Conservation (phyloP, 768 basidiomycete species). For the Krasilnikovozyma curviuscula region DNA sequence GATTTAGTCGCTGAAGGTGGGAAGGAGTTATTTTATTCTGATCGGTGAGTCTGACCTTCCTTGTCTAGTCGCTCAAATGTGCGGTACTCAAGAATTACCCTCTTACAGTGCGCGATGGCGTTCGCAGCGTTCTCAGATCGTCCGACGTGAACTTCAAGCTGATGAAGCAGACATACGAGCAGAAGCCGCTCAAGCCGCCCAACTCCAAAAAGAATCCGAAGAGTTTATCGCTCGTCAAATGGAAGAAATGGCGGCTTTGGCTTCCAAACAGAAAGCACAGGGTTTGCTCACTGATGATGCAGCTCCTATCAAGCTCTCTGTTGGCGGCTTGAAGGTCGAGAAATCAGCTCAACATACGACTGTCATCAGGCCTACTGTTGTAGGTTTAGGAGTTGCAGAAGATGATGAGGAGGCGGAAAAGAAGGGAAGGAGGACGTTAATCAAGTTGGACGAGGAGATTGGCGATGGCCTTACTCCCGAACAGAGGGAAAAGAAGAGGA, state of each 20-base stretch:
- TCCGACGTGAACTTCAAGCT: slow-evolving; percentile 58
- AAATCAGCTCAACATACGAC: too few relatives aligned
- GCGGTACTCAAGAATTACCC: too few relatives aligned
- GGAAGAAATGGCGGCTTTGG: slow-evolving; percentile 85
- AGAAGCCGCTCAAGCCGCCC: slow-evolving; percentile 71
- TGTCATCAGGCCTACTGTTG: slow-evolving; percentile 13
- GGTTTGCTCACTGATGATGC: slow-evolving; percentile 81
- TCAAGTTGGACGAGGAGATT: slow-evolving; percentile 80
- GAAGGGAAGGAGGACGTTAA: slow-evolving; percentile 67
- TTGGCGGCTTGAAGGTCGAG: slow-evolving; percentile 25
- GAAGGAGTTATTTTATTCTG: slow-evolving; percentile 78
- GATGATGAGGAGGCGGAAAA: slow-evolving; percentile 68
- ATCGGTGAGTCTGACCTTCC: slow-evolving; percentile 69
- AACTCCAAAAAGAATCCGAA: slow-evolving; percentile 74
- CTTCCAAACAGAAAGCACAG: slow-evolving; percentile 74
- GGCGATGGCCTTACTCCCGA: slow-evolving; percentile 31
- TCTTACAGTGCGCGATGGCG: slow-evolving; percentile 90
- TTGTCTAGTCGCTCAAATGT: too few relatives aligned
- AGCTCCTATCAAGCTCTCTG: slow-evolving; percentile 68
- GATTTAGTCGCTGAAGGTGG: slow-evolving; percentile 87
- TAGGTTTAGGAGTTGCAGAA: slow-evolving; percentile 56
- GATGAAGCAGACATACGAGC: slow-evolving; percentile 63
- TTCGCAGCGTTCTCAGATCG: slow-evolving; percentile 44
- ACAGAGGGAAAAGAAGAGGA: slow-evolving; percentile 56
- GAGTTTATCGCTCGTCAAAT: slow-evolving; percentile 82